These are phyloP conservation scores for Wickerhamiella infanticola DNA, from an alignment of 1,139 yeast genomes.

Conservation along the genomic window DNA sequence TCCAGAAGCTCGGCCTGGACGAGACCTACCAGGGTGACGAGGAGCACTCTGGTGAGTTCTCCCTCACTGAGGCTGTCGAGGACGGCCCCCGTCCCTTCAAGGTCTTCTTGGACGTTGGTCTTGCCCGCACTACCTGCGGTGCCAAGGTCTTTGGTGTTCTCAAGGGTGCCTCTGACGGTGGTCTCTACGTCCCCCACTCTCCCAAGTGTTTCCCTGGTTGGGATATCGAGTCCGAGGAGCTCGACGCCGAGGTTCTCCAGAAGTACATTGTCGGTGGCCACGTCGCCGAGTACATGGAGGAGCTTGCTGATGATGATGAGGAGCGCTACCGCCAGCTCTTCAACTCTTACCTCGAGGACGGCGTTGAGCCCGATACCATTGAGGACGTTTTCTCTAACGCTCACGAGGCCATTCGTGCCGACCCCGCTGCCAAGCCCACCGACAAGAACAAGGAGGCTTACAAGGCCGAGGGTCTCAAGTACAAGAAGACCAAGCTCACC, in stretches of 20 bases:
- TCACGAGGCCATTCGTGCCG: conserved; percentile 90
- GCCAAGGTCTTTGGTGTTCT: conserved; percentile 98
- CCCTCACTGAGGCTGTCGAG: conserved; percentile 97
- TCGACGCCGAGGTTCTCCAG: conserved; percentile 95
- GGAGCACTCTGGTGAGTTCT: conserved; percentile 98
- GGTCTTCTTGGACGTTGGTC: conserved; percentile 98
- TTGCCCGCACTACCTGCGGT: conserved; percentile 99
- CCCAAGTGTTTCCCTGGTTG: conserved; percentile 99
- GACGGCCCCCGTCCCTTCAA: conserved; percentile 99
- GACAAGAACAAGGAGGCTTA: conserved; percentile 95
- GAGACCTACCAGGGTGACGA: conserved; percentile 98
- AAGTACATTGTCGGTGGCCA: conserved; percentile 99
- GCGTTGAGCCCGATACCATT: conserved; percentile 88
- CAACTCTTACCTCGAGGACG: conserved; percentile 94
- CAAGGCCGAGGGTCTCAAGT: conserved; percentile 93
- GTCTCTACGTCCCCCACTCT: conserved; percentile 97
- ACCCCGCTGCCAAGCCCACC: conserved; percentile 84
- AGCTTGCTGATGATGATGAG: conserved; percentile 99
- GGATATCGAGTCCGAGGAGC: conserved; percentile 97
- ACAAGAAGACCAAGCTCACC: conserved; percentile 78
- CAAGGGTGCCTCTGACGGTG: conserved; percentile 99
- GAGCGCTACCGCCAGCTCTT: conserved; percentile 95
- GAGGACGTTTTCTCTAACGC: conserved; percentile 95
- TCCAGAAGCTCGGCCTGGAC: conserved; percentile 94
- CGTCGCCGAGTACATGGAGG: conserved; percentile 99